Evolutionary conservation across 305 asterid genomes (phyloP).

Genomic region (Fraxinus albicans): DNA sequence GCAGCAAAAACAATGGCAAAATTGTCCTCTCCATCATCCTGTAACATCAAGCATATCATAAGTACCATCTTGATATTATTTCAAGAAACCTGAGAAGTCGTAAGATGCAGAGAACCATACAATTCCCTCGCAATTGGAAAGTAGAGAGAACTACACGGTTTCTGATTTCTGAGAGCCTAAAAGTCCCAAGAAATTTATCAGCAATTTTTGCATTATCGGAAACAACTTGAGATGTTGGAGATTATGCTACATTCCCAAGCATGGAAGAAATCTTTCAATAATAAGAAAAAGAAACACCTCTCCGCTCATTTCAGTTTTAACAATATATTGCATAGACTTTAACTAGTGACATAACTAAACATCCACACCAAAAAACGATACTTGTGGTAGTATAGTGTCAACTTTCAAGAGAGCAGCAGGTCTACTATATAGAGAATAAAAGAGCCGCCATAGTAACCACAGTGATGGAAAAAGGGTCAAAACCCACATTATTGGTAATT

Average conservation of each 20-base stretch:
- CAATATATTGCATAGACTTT: not conserved
- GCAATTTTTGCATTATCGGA: not conserved
- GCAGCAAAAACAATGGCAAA: slow-evolving; percentile 99
- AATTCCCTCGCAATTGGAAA: not conserved
- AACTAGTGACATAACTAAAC: not conserved
- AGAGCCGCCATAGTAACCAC: not conserved
- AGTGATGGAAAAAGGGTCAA: not conserved
- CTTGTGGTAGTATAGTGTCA: not conserved
- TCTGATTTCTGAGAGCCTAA: not conserved
- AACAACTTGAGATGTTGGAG: not conserved
- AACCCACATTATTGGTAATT: not conserved
- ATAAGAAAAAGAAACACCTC: not conserved
- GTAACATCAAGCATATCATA: slow-evolving; percentile 28
- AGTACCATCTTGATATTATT: slow-evolving; percentile 21
- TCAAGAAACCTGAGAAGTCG: slow-evolving; percentile 1
- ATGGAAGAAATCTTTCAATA: not conserved
- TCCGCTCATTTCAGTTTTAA: not conserved
- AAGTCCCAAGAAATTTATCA: not conserved
- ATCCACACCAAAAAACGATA: not conserved
- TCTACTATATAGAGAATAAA: not conserved
- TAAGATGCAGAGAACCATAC: not conserved
- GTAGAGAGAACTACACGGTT: not conserved
- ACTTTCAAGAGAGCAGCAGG: not conserved
- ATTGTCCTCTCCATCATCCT: slow-evolving; percentile 85
- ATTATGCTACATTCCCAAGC: not conserved